Percentiles rank a stretch among this genome's conserved stretches.
These are phyloP conservation scores for Saturnispora hagleri DNA, from an alignment of 805 yeast genomes.

Conservation along the genomic window DNA sequence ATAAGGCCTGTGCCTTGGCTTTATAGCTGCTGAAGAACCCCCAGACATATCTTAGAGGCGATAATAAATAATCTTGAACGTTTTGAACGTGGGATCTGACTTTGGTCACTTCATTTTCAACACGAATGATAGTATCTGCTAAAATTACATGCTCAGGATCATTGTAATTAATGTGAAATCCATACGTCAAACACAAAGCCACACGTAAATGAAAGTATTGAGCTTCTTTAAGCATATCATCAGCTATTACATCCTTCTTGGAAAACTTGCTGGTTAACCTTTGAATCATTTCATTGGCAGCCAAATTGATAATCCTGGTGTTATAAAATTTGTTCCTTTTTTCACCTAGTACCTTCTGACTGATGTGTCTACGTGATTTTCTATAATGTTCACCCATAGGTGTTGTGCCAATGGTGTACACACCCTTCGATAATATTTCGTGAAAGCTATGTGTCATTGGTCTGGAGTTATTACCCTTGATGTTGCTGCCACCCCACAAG, in stretches of 20 bases:
- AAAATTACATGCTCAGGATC: slow-evolving; percentile 31
- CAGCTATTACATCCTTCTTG: slow-evolving; percentile 8
- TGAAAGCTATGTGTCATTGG: slow-evolving; percentile 65
- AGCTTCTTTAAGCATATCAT: slow-evolving; percentile 22
- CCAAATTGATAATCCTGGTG: slow-evolving; percentile 30
- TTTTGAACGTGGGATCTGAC: slow-evolving; percentile 51
- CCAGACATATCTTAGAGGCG: slow-evolving; percentile 26
- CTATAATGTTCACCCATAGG: slow-evolving; percentile 44
- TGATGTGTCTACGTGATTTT: slow-evolving; percentile 39
- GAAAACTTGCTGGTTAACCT: slow-evolving; percentile 12
- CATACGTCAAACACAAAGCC: slow-evolving; percentile 45
- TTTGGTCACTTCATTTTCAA: slow-evolving; percentile 48
- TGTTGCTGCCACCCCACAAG: slow-evolving; percentile 41
- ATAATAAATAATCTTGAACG: slow-evolving; percentile 44
- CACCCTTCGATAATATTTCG: slow-evolving; percentile 44
- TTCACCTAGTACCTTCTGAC: slow-evolving; percentile 33
- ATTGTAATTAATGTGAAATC: slow-evolving; percentile 37
- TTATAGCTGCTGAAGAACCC: slow-evolving; percentile 12
- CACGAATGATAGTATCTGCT: slow-evolving; percentile 43
- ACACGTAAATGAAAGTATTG: slow-evolving; percentile 46
- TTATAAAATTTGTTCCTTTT: slow-evolving; percentile 27
- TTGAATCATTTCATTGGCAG: slow-evolving; percentile 25
- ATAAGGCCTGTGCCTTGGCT: slow-evolving; percentile 20
- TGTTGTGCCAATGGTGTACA: slow-evolving; percentile 58
- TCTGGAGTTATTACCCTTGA: slow-evolving; percentile 52